Percentiles rank a stretch among this genome's conserved stretches.
Conservation (phyloP, 2,329 filamentous ascomycete species). For the Talaromyces sp. region DNA sequence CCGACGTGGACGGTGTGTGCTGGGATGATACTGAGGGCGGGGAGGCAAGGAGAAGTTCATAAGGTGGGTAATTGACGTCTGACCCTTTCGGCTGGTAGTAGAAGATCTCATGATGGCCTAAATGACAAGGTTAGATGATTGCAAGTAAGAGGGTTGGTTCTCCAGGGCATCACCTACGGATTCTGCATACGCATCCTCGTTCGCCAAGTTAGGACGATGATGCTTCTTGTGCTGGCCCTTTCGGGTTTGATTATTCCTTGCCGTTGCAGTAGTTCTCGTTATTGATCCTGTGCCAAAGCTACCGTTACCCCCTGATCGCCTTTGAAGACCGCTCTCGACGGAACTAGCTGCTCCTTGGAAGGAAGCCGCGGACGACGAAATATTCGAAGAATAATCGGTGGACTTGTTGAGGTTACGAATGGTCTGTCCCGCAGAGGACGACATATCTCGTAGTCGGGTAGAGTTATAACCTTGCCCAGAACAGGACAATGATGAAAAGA, state of each 20-base stretch:
- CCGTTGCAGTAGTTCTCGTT: constrained; percentile 32
- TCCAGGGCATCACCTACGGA: constrained; percentile 48
- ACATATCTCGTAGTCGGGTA: constrained; percentile 31
- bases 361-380: constrained; percentile 28
- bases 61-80: constrained; percentile 94
- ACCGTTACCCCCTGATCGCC: constrained; percentile 38
- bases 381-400: constrained; percentile 29
- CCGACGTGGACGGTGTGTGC: constrained; percentile 58
- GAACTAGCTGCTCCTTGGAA: constrained; percentile 28
- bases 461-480: not conserved
- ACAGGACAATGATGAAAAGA: not conserved
- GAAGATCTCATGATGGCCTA: constrained; percentile 59
- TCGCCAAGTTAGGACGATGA: constrained; percentile 65
- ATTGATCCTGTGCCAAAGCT: constrained; percentile 37
- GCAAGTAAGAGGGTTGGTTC: not conserved
- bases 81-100: constrained; percentile 70
- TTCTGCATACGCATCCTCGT: constrained; percentile 86
- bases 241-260: constrained; percentile 67
- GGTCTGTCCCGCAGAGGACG: constrained; percentile 35
- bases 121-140: constrained; percentile 21
- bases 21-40: constrained; percentile 56
- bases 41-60: constrained; percentile 85
- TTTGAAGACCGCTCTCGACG: constrained; percentile 34
- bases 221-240: constrained; percentile 82
- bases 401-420: constrained; percentile 35